Evolutionary conservation across 2,329 filamentous ascomycete genomes (phyloP).

Genomic region (Xylariaceae sp.): DNA sequence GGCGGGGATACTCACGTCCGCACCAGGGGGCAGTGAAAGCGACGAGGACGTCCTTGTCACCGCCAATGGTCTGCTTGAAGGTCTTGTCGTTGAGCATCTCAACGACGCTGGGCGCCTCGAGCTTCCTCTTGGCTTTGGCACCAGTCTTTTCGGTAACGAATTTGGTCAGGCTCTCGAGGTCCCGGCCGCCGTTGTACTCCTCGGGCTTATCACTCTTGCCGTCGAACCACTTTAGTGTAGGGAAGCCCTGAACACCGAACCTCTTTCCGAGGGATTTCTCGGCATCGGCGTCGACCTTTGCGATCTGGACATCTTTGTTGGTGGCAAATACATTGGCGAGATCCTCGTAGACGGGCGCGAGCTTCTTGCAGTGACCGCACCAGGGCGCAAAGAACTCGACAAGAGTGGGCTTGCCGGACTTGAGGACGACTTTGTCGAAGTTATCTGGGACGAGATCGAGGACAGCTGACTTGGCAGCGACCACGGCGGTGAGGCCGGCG

Average conservation of each 20-base stretch:
- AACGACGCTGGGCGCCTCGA: constrained; percentile 69
- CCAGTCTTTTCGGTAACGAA: constrained; percentile 90
- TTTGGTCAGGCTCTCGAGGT: constrained; percentile 75
- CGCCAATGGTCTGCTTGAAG: constrained; percentile 74
- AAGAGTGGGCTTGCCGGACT: constrained; percentile 90
- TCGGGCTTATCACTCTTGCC: constrained; percentile 82
- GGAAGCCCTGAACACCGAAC: constrained; percentile 90
- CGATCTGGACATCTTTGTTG: constrained; percentile 73
- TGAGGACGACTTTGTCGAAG: constrained; percentile 85
- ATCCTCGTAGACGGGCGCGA: constrained; percentile 93
- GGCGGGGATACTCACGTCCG: constrained; percentile 68
- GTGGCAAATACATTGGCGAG: constrained; percentile 71
- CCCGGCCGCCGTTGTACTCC: constrained; percentile 83
- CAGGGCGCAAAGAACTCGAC: constrained; percentile 98
- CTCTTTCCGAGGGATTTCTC: constrained; percentile 80
- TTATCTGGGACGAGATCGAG: constrained; percentile 85
- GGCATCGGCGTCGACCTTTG: constrained; percentile 92
- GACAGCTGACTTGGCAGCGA: constrained; percentile 73
- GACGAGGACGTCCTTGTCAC: constrained; percentile 85
- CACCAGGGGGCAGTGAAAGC: constrained; percentile 99
- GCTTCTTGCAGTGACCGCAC: constrained; percentile 98
- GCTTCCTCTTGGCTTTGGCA: constrained; percentile 73
- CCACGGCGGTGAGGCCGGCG: constrained; percentile 50
- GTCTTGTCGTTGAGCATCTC: constrained; percentile 74
- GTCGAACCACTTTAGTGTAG: constrained; percentile 96